A percentile compares a stretch with the other conserved stretches of the same genome.
phyloP scores from a whole-genome alignment of 2,329 filamentous ascomycete genomes.

The Microcyclosporella mali region DNA sequence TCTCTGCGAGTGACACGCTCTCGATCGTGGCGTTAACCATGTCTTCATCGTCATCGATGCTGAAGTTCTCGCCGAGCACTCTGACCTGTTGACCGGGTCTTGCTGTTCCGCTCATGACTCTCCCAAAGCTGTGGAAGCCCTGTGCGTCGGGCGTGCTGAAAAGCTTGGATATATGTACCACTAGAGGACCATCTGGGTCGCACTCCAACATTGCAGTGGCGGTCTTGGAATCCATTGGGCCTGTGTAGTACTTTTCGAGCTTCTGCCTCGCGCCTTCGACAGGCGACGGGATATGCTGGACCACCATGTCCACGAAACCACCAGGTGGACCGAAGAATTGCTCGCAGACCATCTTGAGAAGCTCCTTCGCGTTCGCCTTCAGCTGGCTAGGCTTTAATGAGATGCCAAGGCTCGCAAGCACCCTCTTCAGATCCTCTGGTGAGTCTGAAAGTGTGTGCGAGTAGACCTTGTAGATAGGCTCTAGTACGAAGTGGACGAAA shows the following conservation, averaged over 20 bases:
- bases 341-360: constrained; percentile 83
- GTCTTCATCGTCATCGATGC: constrained; percentile 94
- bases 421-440: constrained; percentile 73
- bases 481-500: constrained; percentile 90
- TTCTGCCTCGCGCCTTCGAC: constrained; percentile 68
- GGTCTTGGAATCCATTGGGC: constrained; percentile 74
- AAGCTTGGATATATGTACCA: constrained; percentile 89
- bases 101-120: constrained; percentile 87
- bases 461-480: constrained; percentile 97
- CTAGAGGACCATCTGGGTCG: constrained; percentile 80
- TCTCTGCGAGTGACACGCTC: constrained; percentile 84
- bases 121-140: constrained; percentile 80
- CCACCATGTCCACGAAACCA: constrained; percentile 93
- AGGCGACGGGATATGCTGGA: constrained; percentile 83
- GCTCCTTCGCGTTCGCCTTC: constrained; percentile 78
- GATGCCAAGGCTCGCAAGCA: constrained; percentile 74
- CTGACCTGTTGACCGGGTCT: constrained; percentile 75
- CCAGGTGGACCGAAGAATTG: constrained; percentile 89
- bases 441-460: constrained; percentile 90
- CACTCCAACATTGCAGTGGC: constrained; percentile 75
- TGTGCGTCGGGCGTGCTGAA: constrained; percentile 89
- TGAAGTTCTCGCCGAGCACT: constrained; percentile 91
- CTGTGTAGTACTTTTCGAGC: constrained; percentile 85
- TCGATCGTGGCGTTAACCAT: constrained; percentile 82
- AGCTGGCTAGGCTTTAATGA: constrained; percentile 86